Percentiles rank a stretch among this genome's conserved stretches.
Evolutionary conservation across 179 eudicot species (phyloP).

Genomic region (Gypsophila paniculata): DNA sequence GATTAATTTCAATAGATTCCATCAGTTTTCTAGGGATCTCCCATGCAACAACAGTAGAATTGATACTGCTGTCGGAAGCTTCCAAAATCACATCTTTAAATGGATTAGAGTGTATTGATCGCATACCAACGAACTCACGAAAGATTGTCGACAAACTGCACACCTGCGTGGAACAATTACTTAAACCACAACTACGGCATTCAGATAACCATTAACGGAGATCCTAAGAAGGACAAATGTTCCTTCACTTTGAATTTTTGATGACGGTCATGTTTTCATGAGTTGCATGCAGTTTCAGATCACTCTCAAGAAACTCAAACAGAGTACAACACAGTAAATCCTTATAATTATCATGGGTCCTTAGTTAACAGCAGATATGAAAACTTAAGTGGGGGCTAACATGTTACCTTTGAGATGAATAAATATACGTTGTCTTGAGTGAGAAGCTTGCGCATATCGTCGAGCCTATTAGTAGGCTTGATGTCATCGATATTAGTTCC

Average conservation of each 20-base stretch:
- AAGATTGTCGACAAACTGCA: slow-evolving; percentile 90
- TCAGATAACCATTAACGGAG: neutral
- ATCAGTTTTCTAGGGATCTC: slow-evolving; percentile 56
- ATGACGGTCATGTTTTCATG: no score
- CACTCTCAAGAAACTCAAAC: no score
- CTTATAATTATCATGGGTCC: neutral
- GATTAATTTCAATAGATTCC: slow-evolving; percentile 75
- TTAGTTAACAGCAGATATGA: neutral
- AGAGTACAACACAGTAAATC: neutral
- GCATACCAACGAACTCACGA: slow-evolving; percentile 84
- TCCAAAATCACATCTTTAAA: slow-evolving; percentile 75
- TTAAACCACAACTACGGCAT: neutral
- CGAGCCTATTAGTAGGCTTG: slow-evolving; percentile 47
- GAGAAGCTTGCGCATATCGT: slow-evolving; percentile 47
- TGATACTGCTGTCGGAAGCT: slow-evolving; percentile 51
- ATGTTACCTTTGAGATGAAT: slow-evolving; percentile 52
- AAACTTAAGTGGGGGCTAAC: slow-evolving; percentile 1
- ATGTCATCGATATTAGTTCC: slow-evolving; percentile 32
- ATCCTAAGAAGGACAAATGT: neutral
- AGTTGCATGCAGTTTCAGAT: no score
- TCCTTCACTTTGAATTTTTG: neutral
- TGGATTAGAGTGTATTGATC: slow-evolving; percentile 66
- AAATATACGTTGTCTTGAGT: slow-evolving; percentile 26
- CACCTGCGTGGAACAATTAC: slow-evolving; percentile 39
- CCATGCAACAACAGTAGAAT: slow-evolving; percentile 60